Evolutionary conservation across 2,329 filamentous ascomycete species (phyloP).

Genomic region (Sphaerulina populicola): DNA sequence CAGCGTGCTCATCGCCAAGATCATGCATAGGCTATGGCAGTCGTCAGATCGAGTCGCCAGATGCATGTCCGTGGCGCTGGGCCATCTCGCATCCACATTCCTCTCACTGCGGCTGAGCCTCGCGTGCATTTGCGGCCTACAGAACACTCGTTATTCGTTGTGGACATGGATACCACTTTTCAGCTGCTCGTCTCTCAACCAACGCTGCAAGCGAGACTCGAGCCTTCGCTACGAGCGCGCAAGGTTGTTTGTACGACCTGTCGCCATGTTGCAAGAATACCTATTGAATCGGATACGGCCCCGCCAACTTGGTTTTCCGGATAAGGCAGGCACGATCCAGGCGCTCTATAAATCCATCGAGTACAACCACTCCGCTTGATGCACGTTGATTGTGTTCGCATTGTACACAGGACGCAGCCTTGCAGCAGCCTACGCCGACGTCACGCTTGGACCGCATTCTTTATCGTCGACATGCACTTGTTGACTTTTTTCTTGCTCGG

Average conservation of each 20-base stretch:
- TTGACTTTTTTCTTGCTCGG: background rate
- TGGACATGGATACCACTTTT: background rate
- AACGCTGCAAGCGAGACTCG: background rate
- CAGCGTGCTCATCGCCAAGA: too few species aligned
- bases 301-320: background rate
- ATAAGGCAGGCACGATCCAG: background rate
- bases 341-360: too few species aligned
- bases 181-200: background rate
- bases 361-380: too few species aligned
- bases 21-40: too few species aligned
- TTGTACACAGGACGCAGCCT: too few species aligned
- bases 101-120: background rate
- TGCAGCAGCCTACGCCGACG: background rate
- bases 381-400: too few species aligned
- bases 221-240: background rate
- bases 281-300: background rate
- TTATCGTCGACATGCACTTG: background rate
- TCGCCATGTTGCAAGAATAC: background rate
- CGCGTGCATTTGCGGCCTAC: background rate
- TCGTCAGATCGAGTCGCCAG: too few species aligned
- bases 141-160: background rate
- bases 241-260: background rate
- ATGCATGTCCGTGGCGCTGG: too few species aligned
- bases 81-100: too few species aligned
- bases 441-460: background rate